phyloP scores from a whole-genome alignment of 2,329 filamentous ascomycete genomes.

The Ophiocordyceps unilateralis region DNA sequence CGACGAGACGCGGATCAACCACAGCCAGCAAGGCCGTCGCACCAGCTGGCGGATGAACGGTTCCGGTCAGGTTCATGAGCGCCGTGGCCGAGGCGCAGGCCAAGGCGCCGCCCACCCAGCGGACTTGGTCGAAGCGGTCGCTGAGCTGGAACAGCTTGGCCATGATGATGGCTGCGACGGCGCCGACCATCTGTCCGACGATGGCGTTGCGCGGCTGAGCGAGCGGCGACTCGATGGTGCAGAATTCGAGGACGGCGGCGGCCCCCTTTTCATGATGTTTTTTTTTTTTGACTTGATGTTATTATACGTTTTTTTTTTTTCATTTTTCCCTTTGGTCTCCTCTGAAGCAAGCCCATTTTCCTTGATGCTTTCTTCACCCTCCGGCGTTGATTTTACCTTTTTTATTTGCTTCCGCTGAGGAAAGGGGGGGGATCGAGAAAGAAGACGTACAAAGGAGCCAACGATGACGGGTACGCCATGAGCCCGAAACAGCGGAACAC shows the following conservation, averaged over 20 bases:
- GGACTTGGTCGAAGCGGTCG: slow-evolving; percentile 28
- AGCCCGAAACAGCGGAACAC: slow-evolving; percentile 33
- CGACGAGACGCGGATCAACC: slow-evolving; percentile 32
- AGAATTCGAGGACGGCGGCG: slow-evolving; percentile 59
- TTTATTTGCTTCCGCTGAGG: too few relatives aligned
- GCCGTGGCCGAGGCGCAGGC: slow-evolving; percentile 45
- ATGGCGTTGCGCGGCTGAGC: slow-evolving; percentile 56
- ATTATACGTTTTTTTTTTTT: too few relatives aligned
- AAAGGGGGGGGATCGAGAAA: too few relatives aligned
- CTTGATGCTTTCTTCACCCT: too few relatives aligned
- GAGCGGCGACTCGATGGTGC: slow-evolving; percentile 53
- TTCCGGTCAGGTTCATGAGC: slow-evolving; percentile 53
- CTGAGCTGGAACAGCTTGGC: slow-evolving; percentile 46
- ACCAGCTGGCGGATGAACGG: slow-evolving; percentile 57
- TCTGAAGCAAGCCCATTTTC: too few relatives aligned
- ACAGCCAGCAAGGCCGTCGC: slow-evolving; percentile 57
- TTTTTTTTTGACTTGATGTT: too few relatives aligned
- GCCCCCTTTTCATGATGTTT: slow-evolving; percentile 36
- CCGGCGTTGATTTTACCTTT: too few relatives aligned
- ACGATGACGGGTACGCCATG: slow-evolving; percentile 43
- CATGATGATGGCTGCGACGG: slow-evolving; percentile 41
- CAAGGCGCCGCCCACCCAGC: slow-evolving; percentile 48
- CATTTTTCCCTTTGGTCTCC: too few relatives aligned
- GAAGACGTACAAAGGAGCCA: slow-evolving; percentile 46
- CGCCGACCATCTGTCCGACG: slow-evolving; percentile 47